Base-by-base conservation (phyloP, 805 yeast genomes). In the Schwanniomyces vanrijiae region DNA sequence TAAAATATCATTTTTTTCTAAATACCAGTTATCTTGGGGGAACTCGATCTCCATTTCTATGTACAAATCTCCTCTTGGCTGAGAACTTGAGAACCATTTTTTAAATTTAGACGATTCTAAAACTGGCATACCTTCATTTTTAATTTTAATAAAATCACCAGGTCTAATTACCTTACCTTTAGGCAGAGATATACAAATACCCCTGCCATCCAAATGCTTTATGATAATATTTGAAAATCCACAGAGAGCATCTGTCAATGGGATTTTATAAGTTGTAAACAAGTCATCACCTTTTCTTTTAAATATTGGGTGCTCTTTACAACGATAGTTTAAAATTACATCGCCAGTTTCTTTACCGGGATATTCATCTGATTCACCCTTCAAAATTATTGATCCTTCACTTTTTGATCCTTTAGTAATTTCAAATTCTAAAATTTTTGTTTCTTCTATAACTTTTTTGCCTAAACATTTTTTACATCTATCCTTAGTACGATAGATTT, bases 101-200 rank as follows among this genome's bases (percentile, higher is more conserved):
- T 46, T 34, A 14, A 39, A 21, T 20, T 43, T 48, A n/a, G 52
- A 42, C 38, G 47, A 47, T n/a, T 55, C 53, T 48, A 69, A 66
- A 4, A 78, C 58, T 0, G 96, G 96, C 95, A 92, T 89, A 4
- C 97, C 97, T 63, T 90, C 96, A 37, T 78, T 78, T 34, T 75
- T 65, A 10, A 91, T 69, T 49, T 82, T 75, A 28, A 91, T 62
- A 46, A 69, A 76, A 52, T 89, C 88, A 7, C 86, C 85, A 0
- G 96, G 96, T 56, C 84, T 77, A 5, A 90, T 59, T 5, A 92
- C 96, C 64, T 85, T 86, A 1, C 97, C 97, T 4, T 76, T 69
- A 1, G 91, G 90, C 0, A 85, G 78, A 0, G 81, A 70, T 11
- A 91, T 61, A 44, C 77, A 77, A 11, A 90, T 64, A 31, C 82